Conservation (phyloP, 2,329 filamentous ascomycete species). For the Penicillium sp. region DNA sequence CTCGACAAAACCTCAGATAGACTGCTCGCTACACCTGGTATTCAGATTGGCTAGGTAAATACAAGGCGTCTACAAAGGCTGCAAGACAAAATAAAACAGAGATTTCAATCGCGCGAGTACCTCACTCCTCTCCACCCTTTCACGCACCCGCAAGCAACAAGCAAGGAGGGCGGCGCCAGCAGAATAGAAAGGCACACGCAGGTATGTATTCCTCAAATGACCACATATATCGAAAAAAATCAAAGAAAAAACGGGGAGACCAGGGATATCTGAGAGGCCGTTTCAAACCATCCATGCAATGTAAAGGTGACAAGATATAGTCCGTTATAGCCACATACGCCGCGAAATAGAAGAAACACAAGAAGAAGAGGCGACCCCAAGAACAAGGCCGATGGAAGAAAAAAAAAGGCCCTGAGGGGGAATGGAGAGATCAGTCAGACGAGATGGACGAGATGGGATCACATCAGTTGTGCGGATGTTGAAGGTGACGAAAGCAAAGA, state of each 20-base stretch:
- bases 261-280: constrained; percentile 2
- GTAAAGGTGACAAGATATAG: not conserved
- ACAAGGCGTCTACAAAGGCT: too few relatives aligned
- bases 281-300: constrained; percentile 2
- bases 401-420: not conserved
- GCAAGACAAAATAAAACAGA: too few relatives aligned
- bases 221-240: not conserved
- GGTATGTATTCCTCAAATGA: not conserved
- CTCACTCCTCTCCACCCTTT: not conserved
- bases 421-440: too few relatives aligned
- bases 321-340: not conserved
- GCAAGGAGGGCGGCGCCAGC: not conserved
- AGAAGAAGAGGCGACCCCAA: not conserved
- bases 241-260: not conserved
- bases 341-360: too few relatives aligned
- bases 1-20: too few relatives aligned
- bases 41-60: too few relatives aligned
- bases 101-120: too few relatives aligned
- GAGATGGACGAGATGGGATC: too few relatives aligned
- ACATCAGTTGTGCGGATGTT: too few relatives aligned
- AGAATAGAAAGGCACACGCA: not conserved
- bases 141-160: too few relatives aligned
- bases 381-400: not conserved
- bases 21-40: too few relatives aligned
- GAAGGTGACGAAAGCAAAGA: too few relatives aligned